Conservation (phyloP, 164 flowering plant genomes). For the Vitis amurensis region DNA sequence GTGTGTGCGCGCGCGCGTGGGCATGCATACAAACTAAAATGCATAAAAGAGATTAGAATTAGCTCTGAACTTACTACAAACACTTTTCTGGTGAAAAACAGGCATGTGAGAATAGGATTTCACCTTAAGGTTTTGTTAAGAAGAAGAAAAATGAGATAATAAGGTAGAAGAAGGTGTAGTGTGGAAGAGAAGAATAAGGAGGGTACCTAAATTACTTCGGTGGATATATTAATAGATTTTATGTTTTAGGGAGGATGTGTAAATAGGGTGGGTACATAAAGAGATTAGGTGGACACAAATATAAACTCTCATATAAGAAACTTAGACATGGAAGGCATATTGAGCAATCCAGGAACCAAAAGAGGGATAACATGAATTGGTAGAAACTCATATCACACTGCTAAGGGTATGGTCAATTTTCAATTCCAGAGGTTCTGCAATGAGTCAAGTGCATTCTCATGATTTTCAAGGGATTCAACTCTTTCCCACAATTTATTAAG, state of each 20-base stretch:
- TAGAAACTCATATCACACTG: not conserved
- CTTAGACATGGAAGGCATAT: conserved; percentile 32
- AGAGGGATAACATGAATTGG: not conserved
- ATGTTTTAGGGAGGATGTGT: not conserved
- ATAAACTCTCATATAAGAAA: conserved; percentile 33
- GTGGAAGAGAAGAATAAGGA: no score
- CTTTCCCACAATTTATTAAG: conserved; percentile 93
- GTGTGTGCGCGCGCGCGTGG: no score
- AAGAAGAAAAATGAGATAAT: no score
- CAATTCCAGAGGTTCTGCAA: conserved; percentile 83
- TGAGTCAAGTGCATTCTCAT: conserved; percentile 80
- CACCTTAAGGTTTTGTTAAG: no score
- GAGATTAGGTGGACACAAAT: not conserved
- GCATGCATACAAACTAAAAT: no score
- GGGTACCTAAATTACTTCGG: no score
- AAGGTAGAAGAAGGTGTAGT: no score
- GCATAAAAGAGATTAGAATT: no score
- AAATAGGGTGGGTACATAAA: not conserved
- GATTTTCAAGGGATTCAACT: conserved; percentile 79
- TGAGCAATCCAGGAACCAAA: not conserved
- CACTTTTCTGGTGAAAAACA: no score
- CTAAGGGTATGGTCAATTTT: not conserved
- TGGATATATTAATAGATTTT: no score
- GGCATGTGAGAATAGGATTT: no score
- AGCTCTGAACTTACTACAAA: no score